phyloP scores from a whole-genome alignment of 495 filamentous ascomycete genomes.

The Penicillium nucicola region DNA sequence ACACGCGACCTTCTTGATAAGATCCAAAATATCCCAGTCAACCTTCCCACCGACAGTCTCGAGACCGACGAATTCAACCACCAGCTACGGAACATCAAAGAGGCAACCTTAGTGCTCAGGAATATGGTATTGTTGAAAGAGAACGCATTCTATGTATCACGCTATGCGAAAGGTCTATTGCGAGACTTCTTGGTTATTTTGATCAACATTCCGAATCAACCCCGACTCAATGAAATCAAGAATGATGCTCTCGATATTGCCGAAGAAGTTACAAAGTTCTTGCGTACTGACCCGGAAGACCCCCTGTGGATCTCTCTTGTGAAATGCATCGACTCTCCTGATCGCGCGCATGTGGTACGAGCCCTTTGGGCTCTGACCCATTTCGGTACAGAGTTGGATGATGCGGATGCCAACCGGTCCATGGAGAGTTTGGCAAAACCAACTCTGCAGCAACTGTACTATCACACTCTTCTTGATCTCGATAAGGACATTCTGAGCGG shows the following conservation, averaged over 20 bases:
- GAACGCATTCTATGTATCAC: constrained; percentile 79
- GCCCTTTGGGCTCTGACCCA: constrained; percentile 82
- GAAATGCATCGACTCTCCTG: constrained; percentile 63
- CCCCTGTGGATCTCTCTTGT: constrained; percentile 77
- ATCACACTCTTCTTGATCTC: constrained; percentile 74
- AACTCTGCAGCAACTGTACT: constrained; percentile 65
- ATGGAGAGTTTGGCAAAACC: constrained; percentile 66
- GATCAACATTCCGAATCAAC: constrained; percentile 70
- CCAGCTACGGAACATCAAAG: constrained; percentile 69
- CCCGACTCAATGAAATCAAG: constrained; percentile 79
- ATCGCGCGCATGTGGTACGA: constrained; percentile 82
- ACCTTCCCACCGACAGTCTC: constrained; percentile 64
- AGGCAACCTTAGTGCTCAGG: constrained; percentile 81
- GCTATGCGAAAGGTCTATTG: constrained; percentile 59
- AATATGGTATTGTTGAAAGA: constrained; percentile 92
- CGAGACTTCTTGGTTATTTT: constrained; percentile 79
- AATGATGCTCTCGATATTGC: constrained; percentile 91
- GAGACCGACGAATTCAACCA: constrained; percentile 71
- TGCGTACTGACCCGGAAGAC: constrained; percentile 65
- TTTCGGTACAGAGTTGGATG: constrained; percentile 79
- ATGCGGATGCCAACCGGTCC: constrained; percentile 59
- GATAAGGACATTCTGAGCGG: constrained; percentile 88
- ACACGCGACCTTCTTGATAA: constrained; percentile 71
- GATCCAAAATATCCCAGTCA: constrained; percentile 55
- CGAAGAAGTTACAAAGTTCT: constrained; percentile 81